A percentile compares a stretch with the other conserved stretches of the same genome.
These are phyloP conservation scores for Narthecium ossifragum DNA, from an alignment of 106 monocot genomes.

Conservation along the genomic window DNA sequence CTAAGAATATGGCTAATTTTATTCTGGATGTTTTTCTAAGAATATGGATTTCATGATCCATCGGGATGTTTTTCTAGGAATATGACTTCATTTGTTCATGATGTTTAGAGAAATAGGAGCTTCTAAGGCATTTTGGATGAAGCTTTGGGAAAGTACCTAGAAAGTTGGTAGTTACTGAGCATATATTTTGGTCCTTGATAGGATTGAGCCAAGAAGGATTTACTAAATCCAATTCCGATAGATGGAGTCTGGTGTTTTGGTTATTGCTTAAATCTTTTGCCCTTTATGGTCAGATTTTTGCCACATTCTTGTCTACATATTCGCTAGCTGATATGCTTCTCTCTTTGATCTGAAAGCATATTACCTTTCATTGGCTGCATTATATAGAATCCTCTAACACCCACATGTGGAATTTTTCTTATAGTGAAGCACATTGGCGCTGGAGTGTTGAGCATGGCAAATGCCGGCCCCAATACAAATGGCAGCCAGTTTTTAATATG, in stretches of 20 bases:
- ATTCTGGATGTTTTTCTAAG: slow-evolving; percentile 34
- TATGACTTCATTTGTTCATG: too few relatives aligned
- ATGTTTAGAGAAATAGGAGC: too few relatives aligned
- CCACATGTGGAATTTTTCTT: slow-evolving; percentile 6
- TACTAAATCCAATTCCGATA: too few relatives aligned
- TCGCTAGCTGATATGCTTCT: background rate
- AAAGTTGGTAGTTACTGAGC: too few relatives aligned
- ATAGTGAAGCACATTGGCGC: slow-evolving; percentile 77
- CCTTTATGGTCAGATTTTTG: background rate
- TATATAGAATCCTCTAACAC: background rate
- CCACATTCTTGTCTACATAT: background rate
- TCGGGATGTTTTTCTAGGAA: slow-evolving; percentile 55
- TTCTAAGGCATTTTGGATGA: too few relatives aligned
- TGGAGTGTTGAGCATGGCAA: slow-evolving; percentile 91
- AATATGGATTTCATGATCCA: slow-evolving; percentile 51
- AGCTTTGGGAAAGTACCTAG: too few relatives aligned
- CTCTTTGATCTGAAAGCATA: background rate
- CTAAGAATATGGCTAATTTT: background rate
- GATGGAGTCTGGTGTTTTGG: too few relatives aligned
- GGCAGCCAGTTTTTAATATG: slow-evolving; percentile 90
- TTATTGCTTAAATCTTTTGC: background rate
- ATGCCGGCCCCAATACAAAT: slow-evolving; percentile 78
- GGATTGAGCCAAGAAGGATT: too few relatives aligned
- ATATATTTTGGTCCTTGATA: too few relatives aligned
- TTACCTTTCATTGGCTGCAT: too few relatives aligned